Base-by-base conservation (phyloP, 2,329 filamentous ascomycete genomes). In the Plectosphaerella plurivora region DNA sequence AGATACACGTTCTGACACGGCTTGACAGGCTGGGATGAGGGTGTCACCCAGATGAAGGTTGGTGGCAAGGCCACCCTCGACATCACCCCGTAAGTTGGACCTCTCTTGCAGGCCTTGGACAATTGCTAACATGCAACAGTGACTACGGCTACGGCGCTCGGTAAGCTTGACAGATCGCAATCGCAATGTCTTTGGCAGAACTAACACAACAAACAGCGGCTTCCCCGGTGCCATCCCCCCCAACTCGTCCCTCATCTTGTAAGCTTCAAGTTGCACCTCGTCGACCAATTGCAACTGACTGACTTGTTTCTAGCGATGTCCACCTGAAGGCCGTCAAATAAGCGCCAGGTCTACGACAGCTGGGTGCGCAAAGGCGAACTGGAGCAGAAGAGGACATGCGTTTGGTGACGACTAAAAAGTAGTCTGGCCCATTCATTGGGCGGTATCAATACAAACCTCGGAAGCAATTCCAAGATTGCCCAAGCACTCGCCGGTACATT, bases 41-140 rank as follows among this genome's bases (percentile, higher is more conserved):
- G 88, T 60, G 91, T 97, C 50, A 74, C 77, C 48, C 77, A 83
- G 66, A 97, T 99, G 93, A 86, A 87, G 67, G 77, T 96, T 54
- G 92, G 93, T 68, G 93, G 97, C 81, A 93, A 89, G 77, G 86
- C 91, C 51, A 89, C 83, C 49, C 79, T 99, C 59, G 87, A 86
- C 60, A 97, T 97, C 67, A 81, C 86, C 57, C 78, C 81, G 87
- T 91, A 79, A 70, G 81, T 42, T 51, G 33, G 10, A 8, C 15
- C 33, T 15, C 14, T 8, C 28, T 12, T 37, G 20, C 24, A 8
- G 16, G 15, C 12, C 15, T 45, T 20, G 24, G 28, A 4, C 28
- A 37, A 44, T 47, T 41, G 50, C 45, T n/a, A 14, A 24, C 15
- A 3, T 11, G 25, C 5, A 8, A 36, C 58, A 85, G 83, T 63